phyloP scores from a whole-genome alignment of 164 flowering plant species.

The Kingdonia uniflora region DNA sequence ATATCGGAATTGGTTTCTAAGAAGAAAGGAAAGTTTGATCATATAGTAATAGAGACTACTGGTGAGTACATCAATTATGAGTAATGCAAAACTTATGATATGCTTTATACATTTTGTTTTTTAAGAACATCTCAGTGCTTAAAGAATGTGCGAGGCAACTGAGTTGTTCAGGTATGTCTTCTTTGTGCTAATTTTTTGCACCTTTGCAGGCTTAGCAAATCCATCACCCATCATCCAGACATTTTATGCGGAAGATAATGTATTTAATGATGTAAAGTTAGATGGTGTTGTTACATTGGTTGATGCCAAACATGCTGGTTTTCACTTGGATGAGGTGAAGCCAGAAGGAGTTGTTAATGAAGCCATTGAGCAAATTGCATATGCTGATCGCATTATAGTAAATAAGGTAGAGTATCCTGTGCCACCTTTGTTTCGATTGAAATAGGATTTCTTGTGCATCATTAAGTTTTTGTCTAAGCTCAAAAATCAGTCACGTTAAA shows the following conservation, averaged over 20 bases:
- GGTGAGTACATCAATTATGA: constrained; percentile 27
- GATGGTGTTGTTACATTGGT: constrained; percentile 98
- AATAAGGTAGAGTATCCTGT: constrained; percentile 58
- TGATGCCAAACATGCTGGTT: constrained; percentile 79
- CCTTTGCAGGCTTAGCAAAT: constrained; percentile 75
- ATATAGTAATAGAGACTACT: constrained; percentile 94
- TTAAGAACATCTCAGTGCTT: too few relatives aligned
- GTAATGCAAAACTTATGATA: too few relatives aligned
- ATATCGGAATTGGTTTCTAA: constrained; percentile 63
- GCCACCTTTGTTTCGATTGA: neutral
- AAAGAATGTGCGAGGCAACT: neutral
- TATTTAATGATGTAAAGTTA: constrained; percentile 86
- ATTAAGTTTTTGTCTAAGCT: neutral
- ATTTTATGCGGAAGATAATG: constrained; percentile 84
- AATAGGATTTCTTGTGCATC: neutral
- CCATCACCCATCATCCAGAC: constrained; percentile 98
- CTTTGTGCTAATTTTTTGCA: neutral
- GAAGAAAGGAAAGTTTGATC: constrained; percentile 89
- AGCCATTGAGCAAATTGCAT: constrained; percentile 91
- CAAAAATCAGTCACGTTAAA: neutral
- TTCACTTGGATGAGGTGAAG: constrained; percentile 82
- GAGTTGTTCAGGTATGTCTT: neutral
- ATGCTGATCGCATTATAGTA: constrained; percentile 86
- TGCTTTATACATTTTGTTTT: too few relatives aligned
- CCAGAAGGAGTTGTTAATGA: constrained; percentile 94